phyloP scores from a whole-genome alignment of 2,329 filamentous ascomycete genomes.

The Diatrype stigma region DNA sequence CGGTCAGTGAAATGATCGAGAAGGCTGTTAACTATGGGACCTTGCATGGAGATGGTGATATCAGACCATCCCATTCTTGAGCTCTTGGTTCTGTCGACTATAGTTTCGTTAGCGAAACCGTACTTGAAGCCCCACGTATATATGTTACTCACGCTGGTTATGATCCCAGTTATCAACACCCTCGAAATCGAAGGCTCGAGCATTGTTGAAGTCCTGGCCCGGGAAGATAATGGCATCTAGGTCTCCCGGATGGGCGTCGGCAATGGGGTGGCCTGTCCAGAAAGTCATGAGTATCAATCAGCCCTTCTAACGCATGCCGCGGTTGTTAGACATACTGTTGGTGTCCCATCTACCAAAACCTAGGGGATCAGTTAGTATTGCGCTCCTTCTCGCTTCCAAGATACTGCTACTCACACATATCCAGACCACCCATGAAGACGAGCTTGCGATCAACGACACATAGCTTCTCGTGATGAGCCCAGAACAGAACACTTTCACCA shows the following conservation, averaged over 20 bases:
- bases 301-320: background rate
- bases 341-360: slow-evolving; percentile 86
- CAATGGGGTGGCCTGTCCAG: slow-evolving; percentile 63
- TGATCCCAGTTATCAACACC: slow-evolving; percentile 75
- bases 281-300: slow-evolving; percentile 10
- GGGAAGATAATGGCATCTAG: slow-evolving; percentile 75
- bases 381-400: background rate
- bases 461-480: slow-evolving; percentile 92
- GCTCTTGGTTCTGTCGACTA: slow-evolving; percentile 69
- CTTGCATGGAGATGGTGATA: slow-evolving; percentile 70
- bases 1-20: slow-evolving; percentile 75
- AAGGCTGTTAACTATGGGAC: slow-evolving; percentile 71
- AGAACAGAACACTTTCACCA: slow-evolving; percentile 79
- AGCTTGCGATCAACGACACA: slow-evolving; percentile 73
- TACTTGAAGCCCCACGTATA: background rate
- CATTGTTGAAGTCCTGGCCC: slow-evolving; percentile 92
- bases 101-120: slow-evolving; percentile 5
- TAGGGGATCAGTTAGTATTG: slow-evolving; percentile 24
- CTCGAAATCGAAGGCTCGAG: slow-evolving; percentile 75
- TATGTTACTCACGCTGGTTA: slow-evolving; percentile 59
- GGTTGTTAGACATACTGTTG: slow-evolving; percentile 48
- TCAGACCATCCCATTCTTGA: slow-evolving; percentile 94
- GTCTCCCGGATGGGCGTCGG: slow-evolving; percentile 77
- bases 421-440: slow-evolving; percentile 88
- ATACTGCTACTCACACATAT: slow-evolving; percentile 56